Base-by-base conservation (phyloP, 73 alveolate species). In the Uronychia setigera region DNA sequence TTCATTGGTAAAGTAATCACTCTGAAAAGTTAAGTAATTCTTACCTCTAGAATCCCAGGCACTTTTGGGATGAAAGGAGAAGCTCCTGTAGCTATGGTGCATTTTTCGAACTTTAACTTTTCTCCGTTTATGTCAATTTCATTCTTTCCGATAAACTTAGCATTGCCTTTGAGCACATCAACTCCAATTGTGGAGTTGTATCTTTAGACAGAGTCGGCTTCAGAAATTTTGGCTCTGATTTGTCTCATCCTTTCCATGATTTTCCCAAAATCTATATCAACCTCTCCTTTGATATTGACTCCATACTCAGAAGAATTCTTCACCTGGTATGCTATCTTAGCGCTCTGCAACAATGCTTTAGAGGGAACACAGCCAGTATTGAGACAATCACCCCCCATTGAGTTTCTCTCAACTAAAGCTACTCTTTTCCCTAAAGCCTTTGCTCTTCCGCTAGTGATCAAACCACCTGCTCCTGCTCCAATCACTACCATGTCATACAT, bases 391-490 rank as follows among this genome's bases (percentile, higher is more conserved):
- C 98, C 98, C 32, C 97, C 96, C 81, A 91, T 91, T 79, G 90
- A 60, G 59, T 80, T 84, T 77, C 94, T 80, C 80, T 94, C 98
- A 67, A 94, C 90, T 29, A 94, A 67, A 28, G 98, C 98, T 29
- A 89, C 93, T 81, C 80, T 93, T 29, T 94, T 96, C 1, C 98
- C 98, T 19, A 93, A 80, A 1, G 60, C 60, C 59, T 85, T 81
- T 14, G 92, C n/a, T 0, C 95, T 92, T 14, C 86, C 80, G 30
- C 93, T 90, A 26, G 92, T 75, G 57, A 89, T 88, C 29, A 92
- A 87, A 29, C 98, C 98, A 0, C 97, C 98, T 28, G 98, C 98
- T 1, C 98, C 98, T 14, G 96, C 98, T 26, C 98, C 98, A 76
- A 94, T 81, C 9, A 93, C 97, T 28, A 94, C 87, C 88, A 94